Evolutionary conservation across 805 yeast species (phyloP).

Genomic region (Danielia oregonensis): DNA sequence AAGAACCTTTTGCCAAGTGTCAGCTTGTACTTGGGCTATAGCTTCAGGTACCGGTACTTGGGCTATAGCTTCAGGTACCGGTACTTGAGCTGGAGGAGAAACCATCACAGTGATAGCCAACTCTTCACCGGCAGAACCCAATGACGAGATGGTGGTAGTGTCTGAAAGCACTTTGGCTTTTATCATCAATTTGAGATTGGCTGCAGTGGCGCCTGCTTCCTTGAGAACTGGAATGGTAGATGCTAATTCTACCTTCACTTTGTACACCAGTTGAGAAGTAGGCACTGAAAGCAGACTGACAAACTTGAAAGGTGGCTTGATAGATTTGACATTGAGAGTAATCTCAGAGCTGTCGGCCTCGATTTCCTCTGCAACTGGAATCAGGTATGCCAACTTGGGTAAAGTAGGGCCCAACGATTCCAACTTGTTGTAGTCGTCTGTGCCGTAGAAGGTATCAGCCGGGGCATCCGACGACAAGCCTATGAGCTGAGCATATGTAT

Average conservation of each 20-base stretch:
- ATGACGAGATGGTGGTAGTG: slow-evolving; percentile 33
- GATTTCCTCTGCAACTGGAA: slow-evolving; percentile 17
- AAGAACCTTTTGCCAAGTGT: slow-evolving; percentile 46
- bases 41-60: slow-evolving; percentile 4
- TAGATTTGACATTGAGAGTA: slow-evolving; percentile 46
- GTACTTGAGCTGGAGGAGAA: slow-evolving; percentile 12
- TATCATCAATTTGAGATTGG: slow-evolving; percentile 48
- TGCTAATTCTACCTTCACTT: slow-evolving; percentile 36
- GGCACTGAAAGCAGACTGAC: slow-evolving; percentile 23
- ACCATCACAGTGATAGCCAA: slow-evolving; percentile 14
- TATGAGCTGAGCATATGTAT: slow-evolving; percentile 47
- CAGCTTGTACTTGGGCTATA: slow-evolving; percentile 5
- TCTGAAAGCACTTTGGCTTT: slow-evolving; percentile 65
- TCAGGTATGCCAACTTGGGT: slow-evolving; percentile 40
- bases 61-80: not conserved
- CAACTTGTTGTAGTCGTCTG: slow-evolving; percentile 26
- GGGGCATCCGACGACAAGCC: slow-evolving; percentile 39
- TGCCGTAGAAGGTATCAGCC: slow-evolving; percentile 27
- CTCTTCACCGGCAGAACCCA: slow-evolving; percentile 11
- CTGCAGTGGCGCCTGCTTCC: slow-evolving; percentile 26
- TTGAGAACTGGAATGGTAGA: slow-evolving; percentile 23
- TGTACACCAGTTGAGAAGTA: slow-evolving; percentile 29
- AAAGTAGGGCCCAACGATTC: slow-evolving; percentile 44
- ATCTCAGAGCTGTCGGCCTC: not conserved
- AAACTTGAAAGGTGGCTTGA: slow-evolving; percentile 68